Conservation (phyloP, 768 basidiomycete genomes). For the Boletus subcaerulescens region DNA sequence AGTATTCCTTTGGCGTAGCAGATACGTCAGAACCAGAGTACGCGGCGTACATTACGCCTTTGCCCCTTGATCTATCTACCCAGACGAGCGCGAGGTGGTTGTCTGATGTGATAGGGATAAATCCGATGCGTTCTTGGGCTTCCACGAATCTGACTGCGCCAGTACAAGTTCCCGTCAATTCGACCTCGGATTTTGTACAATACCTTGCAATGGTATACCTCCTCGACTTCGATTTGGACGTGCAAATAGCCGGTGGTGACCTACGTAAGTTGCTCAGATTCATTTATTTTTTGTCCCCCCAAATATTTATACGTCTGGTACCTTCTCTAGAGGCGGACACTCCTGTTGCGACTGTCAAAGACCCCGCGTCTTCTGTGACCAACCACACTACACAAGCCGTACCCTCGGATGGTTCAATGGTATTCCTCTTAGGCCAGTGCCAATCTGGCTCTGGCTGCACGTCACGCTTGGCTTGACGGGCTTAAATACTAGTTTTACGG, state of each 20-base stretch:
- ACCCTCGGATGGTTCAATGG: slow-evolving; percentile 20
- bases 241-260: not conserved
- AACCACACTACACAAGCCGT: slow-evolving; percentile 23
- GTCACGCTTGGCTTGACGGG: slow-evolving; percentile 12
- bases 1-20: slow-evolving; percentile 22
- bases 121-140: slow-evolving; percentile 28
- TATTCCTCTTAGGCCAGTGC: slow-evolving; percentile 25
- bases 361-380: slow-evolving; percentile 5
- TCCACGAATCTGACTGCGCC: slow-evolving; percentile 23
- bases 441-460: too few species aligned
- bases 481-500: slow-evolving; percentile 9
- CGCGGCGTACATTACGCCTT: slow-evolving; percentile 17
- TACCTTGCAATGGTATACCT: slow-evolving; percentile 15
- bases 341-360: slow-evolving; percentile 4
- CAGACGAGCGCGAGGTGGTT: slow-evolving; percentile 26
- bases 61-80: slow-evolving; percentile 16
- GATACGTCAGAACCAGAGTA: slow-evolving; percentile 16
- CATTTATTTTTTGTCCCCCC: not conserved
- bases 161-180: slow-evolving; percentile 12
- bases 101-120: slow-evolving; percentile 26
- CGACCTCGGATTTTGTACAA: not conserved
- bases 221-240: slow-evolving; percentile 17
- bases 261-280: slow-evolving; percentile 5
- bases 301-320: too few species aligned
- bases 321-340: not conserved